Evolutionary conservation across 2,329 filamentous ascomycete species (phyloP).

Genomic region (Paraphoma sp.): DNA sequence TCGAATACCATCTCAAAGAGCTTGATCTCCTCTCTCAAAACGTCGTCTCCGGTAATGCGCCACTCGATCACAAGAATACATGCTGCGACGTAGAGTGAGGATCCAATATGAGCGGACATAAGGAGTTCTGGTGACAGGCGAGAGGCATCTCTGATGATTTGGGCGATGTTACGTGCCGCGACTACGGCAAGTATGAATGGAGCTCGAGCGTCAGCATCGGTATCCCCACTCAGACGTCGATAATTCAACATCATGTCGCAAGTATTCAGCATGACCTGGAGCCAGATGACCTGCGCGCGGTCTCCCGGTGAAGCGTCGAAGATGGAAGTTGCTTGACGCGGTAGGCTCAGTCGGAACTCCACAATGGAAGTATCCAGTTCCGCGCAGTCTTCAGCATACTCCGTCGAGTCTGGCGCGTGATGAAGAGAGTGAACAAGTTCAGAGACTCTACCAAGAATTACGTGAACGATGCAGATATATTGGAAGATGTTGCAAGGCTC

Average conservation of each 20-base stretch:
- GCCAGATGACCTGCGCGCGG: constrained; percentile 32
- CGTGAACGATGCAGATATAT: constrained; percentile 31
- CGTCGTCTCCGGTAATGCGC: constrained; percentile 25
- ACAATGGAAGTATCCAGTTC: constrained; percentile 31
- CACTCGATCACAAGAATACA: constrained; percentile 37
- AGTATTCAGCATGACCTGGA: constrained; percentile 31
- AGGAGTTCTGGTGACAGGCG: constrained; percentile 34
- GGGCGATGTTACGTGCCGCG: constrained; percentile 32
- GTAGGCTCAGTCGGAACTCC: constrained; percentile 36
- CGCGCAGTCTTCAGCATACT: constrained; percentile 31
- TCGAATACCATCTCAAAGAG: constrained; percentile 35
- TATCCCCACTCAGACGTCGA: constrained; percentile 5
- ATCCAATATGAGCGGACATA: constrained; percentile 30
- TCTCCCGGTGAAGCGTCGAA: constrained; percentile 24
- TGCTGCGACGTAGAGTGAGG: constrained; percentile 31
- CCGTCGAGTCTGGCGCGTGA: constrained; percentile 21
- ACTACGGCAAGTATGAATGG: constrained; percentile 25
- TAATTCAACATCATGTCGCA: constrained; percentile 35
- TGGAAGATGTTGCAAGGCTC: constrained; percentile 27
- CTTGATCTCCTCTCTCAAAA: constrained; percentile 32
- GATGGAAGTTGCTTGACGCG: constrained; percentile 28
- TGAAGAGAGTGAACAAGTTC: constrained; percentile 40
- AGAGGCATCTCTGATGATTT: constrained; percentile 36
- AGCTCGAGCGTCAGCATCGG: background rate
- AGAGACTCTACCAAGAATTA: constrained; percentile 34